These are phyloP conservation scores for Gentiana straminea DNA, from an alignment of 257 asterid species.

Conservation along the genomic window DNA sequence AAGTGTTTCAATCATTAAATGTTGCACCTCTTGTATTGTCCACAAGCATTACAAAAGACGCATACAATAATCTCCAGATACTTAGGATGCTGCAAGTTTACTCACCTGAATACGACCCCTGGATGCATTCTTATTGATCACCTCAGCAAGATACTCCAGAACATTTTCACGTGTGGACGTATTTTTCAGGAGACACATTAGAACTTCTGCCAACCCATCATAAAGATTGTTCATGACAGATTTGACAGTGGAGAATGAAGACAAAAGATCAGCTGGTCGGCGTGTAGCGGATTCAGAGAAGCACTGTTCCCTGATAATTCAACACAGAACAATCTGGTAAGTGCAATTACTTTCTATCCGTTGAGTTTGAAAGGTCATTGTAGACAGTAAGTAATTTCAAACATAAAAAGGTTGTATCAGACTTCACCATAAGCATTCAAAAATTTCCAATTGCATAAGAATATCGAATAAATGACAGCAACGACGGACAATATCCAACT, in stretches of 20 bases:
- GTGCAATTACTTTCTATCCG: background rate
- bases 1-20: background rate
- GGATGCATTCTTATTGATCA: conserved; percentile 75
- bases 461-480: no score
- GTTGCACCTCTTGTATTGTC: no score
- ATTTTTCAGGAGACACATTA: conserved; percentile 68
- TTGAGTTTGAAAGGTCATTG: background rate
- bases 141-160: conserved; percentile 69
- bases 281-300: conserved; percentile 84
- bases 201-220: conserved; percentile 68
- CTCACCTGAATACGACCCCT: conserved; percentile 83
- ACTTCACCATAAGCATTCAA: no score
- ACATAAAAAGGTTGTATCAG: background rate
- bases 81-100: background rate
- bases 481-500: no score
- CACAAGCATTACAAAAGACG: no score
- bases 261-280: conserved; percentile 86
- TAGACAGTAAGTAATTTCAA: no score
- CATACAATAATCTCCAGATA: no score
- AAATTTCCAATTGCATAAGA: background rate
- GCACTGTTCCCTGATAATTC: conserved; percentile 63
- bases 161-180: conserved; percentile 69
- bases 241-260: conserved; percentile 85
- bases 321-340: conserved; percentile 19
- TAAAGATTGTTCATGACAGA: conserved; percentile 73